Percentiles rank a stretch among this genome's conserved stretches.
These are phyloP conservation scores for Hansenula lynferdii DNA, from an alignment of 1,139 yeast genomes.

Conservation along the genomic window DNA sequence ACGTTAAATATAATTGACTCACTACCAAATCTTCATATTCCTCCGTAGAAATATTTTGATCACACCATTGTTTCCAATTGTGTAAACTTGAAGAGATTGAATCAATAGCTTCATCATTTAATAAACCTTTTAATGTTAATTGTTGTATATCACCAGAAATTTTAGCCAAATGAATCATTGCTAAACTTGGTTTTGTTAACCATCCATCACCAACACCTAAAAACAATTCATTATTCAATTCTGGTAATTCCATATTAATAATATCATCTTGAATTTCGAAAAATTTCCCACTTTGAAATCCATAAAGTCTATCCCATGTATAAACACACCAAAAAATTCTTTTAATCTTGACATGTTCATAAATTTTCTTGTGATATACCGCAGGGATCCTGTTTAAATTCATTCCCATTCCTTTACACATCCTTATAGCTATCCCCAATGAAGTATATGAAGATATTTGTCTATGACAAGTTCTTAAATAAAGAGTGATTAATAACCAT, in stretches of 20 bases:
- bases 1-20: constrained; percentile 23
- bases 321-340: constrained; percentile 57
- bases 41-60: constrained; percentile 2
- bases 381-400: constrained; percentile 25
- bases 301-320: constrained; percentile 49
- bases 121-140: constrained; percentile 2
- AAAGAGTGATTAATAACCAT: constrained; percentile 52
- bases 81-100: constrained; percentile 9
- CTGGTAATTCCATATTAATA: constrained; percentile 32
- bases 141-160: constrained; percentile 27
- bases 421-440: constrained; percentile 47
- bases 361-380: constrained; percentile 28
- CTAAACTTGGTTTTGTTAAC: constrained; percentile 45
- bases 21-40: constrained; percentile 9
- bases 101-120: constrained; percentile 1
- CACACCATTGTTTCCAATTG: constrained; percentile 19
- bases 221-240: constrained; percentile 12
- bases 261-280: constrained; percentile 40
- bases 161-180: constrained; percentile 39
- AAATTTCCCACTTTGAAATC: constrained; percentile 50
- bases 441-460: constrained; percentile 54
- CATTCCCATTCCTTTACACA: constrained; percentile 56
- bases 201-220: constrained; percentile 57
- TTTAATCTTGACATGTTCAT: constrained; percentile 46
- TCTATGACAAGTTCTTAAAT: constrained; percentile 50